Conservation (phyloP, 2,329 filamentous ascomycete genomes). For the Trematosphaeria pertusa region DNA sequence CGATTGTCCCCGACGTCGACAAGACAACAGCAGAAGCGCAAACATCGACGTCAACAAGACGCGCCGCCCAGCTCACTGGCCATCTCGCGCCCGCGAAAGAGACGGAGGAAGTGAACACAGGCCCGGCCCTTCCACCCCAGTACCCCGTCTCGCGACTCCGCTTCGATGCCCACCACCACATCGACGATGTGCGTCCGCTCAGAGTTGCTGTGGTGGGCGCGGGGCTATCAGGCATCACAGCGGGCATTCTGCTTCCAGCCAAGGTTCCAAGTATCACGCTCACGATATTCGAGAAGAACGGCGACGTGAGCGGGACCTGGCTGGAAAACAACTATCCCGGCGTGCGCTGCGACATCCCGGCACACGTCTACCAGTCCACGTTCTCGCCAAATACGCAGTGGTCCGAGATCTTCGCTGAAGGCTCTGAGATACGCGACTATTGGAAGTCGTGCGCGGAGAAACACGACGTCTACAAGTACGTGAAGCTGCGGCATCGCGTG, state of each 20-base stretch:
- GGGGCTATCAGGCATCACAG: constrained; percentile 67
- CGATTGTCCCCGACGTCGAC: constrained; percentile 19
- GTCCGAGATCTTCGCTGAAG: constrained; percentile 51
- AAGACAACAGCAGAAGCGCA: constrained; percentile 17
- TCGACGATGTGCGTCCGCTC: constrained; percentile 40
- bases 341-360: constrained; percentile 41
- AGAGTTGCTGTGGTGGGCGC: constrained; percentile 69
- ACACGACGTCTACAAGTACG: constrained; percentile 47
- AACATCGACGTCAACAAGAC: constrained; percentile 26
- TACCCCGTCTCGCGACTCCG: constrained; percentile 37
- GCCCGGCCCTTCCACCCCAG: constrained; percentile 19
- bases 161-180: constrained; percentile 33
- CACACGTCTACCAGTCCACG: constrained; percentile 51
- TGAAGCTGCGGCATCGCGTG: constrained; percentile 49
- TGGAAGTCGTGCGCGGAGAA: constrained; percentile 49
- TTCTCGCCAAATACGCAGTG: constrained; percentile 55
- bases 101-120: constrained; percentile 21
- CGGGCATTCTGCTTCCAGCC: constrained; percentile 69
- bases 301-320: constrained; percentile 49
- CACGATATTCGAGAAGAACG: constrained; percentile 56
- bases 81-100: constrained; percentile 31
- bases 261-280: constrained; percentile 74
- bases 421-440: constrained; percentile 52
- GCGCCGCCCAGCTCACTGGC: constrained; percentile 34
- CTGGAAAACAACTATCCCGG: constrained; percentile 47